phyloP scores from a whole-genome alignment of 2,329 filamentous ascomycete genomes.

The Claviceps sp. region DNA sequence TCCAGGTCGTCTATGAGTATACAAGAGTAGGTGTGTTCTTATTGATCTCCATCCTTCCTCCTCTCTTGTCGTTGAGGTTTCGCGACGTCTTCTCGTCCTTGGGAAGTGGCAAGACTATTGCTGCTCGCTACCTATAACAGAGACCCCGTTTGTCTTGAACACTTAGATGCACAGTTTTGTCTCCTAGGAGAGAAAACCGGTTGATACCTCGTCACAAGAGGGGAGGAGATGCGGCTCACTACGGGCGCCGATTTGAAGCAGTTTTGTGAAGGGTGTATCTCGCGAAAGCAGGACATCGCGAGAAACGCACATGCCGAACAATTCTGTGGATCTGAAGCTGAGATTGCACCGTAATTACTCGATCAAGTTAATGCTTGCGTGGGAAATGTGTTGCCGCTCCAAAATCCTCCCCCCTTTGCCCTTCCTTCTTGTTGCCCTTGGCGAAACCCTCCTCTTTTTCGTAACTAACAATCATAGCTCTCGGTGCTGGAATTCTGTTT shows the following conservation, averaged over 20 bases:
- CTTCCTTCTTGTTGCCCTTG: neutral
- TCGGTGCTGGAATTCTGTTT: slow-evolving; percentile 75
- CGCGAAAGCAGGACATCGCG: slow-evolving; percentile 2
- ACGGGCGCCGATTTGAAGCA: slow-evolving; percentile 62
- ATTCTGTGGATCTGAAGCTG: slow-evolving; percentile 54
- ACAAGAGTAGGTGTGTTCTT: slow-evolving; percentile 26
- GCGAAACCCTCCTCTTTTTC: slow-evolving; percentile 9
- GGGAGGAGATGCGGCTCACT: slow-evolving; percentile 55
- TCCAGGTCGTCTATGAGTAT: slow-evolving; percentile 10
- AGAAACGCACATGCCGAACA: slow-evolving; percentile 2
- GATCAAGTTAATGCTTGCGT: slow-evolving; percentile 99
- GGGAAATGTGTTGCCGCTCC: slow-evolving; percentile 92
- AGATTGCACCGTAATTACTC: slow-evolving; percentile 94
- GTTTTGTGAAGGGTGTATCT: slow-evolving; percentile 35
- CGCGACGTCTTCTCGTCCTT: neutral
- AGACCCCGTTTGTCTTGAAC: neutral
- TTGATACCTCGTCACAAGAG: slow-evolving; percentile 5
- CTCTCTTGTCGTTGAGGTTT: slow-evolving; percentile 9
- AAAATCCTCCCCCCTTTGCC: slow-evolving; percentile 18
- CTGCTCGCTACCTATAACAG: neutral
- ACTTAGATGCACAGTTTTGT: neutral
- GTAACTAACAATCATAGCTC: slow-evolving; percentile 44
- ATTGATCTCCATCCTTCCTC: slow-evolving; percentile 22
- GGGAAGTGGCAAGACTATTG: neutral
- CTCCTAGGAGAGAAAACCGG: neutral